A percentile compares a stretch with the other conserved stretches of the same genome.
Conservation (phyloP, 2,329 filamentous ascomycete species). For the Cordyceps sp. region DNA sequence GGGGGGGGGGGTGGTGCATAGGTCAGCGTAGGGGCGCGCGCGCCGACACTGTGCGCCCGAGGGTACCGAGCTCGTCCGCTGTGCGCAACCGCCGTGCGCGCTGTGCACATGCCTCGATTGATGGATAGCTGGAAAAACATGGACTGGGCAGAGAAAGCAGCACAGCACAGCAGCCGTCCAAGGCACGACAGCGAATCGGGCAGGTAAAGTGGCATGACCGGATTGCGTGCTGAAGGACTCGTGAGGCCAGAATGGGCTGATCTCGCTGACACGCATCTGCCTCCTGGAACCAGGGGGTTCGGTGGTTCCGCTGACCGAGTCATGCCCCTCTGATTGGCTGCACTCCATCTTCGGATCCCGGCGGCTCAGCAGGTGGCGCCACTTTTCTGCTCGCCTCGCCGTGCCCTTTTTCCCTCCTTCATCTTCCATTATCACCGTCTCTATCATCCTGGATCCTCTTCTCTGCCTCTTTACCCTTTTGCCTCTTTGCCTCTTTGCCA, state of each 20-base stretch:
- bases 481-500: too few relatives aligned
- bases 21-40: too few relatives aligned
- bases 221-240: constrained; percentile 13
- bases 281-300: constrained; percentile 1
- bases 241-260: constrained; percentile 19
- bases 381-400: not conserved
- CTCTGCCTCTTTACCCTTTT: too few relatives aligned
- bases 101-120: too few relatives aligned
- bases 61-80: too few relatives aligned
- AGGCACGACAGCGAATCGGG: not conserved
- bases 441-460: not conserved
- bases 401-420: not conserved
- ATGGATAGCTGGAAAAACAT: too few relatives aligned
- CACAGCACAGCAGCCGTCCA: not conserved
- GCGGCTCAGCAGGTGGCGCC: constrained; percentile 2
- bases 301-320: constrained; percentile 1
- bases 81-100: too few relatives aligned
- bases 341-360: not conserved
- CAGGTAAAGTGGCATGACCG: constrained; percentile 20
- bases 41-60: too few relatives aligned
- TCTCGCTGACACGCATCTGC: constrained; percentile 7
- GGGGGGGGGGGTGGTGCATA: too few relatives aligned
- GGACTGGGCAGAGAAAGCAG: too few relatives aligned
- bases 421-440: not conserved
- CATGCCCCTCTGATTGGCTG: constrained; percentile 3